Conservation (phyloP, 495 filamentous ascomycete genomes). For the Penicillium flavigenum region DNA sequence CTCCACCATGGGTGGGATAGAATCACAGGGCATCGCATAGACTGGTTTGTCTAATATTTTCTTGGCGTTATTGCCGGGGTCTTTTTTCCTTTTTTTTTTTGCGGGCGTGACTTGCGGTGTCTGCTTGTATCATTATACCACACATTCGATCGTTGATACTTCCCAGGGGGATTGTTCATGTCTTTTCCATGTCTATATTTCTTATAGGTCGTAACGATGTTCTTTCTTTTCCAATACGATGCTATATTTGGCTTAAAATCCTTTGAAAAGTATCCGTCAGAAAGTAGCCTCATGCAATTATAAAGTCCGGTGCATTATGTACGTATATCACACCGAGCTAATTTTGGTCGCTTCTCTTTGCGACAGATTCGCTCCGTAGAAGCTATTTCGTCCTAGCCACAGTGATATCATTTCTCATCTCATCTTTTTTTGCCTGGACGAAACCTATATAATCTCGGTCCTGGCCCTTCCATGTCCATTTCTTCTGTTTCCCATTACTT, state of each 20-base stretch:
- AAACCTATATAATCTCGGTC: not conserved
- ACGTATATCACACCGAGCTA: constrained; percentile 9
- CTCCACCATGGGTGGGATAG: constrained; percentile 42
- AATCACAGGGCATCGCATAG: constrained; percentile 41
- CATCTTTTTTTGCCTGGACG: not conserved
- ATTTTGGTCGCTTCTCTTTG: not conserved
- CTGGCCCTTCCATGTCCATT: not conserved
- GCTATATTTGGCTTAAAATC: not conserved
- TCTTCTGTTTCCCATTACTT: not conserved
- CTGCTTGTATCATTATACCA: constrained; percentile 36
- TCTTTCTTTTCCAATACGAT: constrained; percentile 1
- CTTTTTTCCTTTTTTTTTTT: not conserved
- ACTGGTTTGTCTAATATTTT: constrained; percentile 6
- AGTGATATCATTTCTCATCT: not conserved
- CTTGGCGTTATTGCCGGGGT: constrained; percentile 16
- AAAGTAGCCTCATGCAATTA: constrained; percentile 10
- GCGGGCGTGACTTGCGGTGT: constrained; percentile 22
- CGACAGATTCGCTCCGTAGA: not conserved
- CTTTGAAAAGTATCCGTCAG: not conserved
- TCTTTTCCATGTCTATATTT: constrained; percentile 14
- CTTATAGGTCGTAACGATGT: constrained; percentile 9
- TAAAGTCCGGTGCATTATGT: constrained; percentile 9
- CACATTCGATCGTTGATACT: constrained; percentile 25
- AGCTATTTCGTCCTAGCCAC: not conserved
- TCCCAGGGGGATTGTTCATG: constrained; percentile 21